These are phyloP conservation scores for Kuraishia piskuri DNA, from an alignment of 805 yeast genomes.

Conservation along the genomic window DNA sequence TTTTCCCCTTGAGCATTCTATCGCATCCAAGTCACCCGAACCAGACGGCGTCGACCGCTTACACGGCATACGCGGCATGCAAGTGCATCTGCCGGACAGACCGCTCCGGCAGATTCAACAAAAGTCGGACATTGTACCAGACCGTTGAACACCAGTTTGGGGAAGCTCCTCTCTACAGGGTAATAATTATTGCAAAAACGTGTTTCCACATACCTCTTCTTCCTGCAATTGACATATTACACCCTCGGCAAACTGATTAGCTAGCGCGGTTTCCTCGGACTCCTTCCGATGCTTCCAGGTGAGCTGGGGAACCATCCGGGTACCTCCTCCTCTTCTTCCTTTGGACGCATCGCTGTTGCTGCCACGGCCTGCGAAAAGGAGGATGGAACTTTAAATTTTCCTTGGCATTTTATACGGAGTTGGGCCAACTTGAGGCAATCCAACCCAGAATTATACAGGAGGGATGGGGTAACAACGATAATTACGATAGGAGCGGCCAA, in stretches of 20 bases:
- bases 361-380: background rate
- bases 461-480: too few species aligned
- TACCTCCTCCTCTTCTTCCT: background rate
- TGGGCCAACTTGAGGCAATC: background rate
- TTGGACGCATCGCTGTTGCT: background rate
- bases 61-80: background rate
- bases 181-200: too few species aligned
- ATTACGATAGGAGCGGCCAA: too few species aligned
- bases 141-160: too few species aligned
- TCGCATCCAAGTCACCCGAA: background rate
- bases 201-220: too few species aligned
- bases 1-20: background rate
- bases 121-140: background rate
- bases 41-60: background rate
- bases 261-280: background rate
- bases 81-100: background rate
- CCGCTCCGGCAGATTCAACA: too few species aligned
- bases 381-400: background rate
- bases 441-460: background rate
- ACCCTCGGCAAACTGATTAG: too few species aligned
- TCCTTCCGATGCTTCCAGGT: background rate
- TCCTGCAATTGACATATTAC: too few species aligned
- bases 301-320: too few species aligned
- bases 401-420: background rate
- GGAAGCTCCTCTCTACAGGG: too few species aligned